These are phyloP conservation scores for Lyophyllum shimeji DNA, from an alignment of 768 basidiomycete species.

Conservation along the genomic window DNA sequence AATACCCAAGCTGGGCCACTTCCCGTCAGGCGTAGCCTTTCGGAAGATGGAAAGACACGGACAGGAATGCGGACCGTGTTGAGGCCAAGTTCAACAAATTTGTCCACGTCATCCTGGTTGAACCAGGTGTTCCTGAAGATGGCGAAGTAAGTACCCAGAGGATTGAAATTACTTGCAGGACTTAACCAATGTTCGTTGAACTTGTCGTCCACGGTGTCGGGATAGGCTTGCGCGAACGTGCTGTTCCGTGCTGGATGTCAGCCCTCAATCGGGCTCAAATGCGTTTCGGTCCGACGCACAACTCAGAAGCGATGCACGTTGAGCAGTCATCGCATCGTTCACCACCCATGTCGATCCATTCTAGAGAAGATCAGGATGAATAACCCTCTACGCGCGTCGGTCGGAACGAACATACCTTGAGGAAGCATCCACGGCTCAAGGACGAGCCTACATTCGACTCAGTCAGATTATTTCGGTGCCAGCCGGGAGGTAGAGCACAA, in stretches of 20 bases:
- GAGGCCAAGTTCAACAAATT: slow-evolving; percentile 54
- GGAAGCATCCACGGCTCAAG: slow-evolving; percentile 86
- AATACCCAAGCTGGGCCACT: slow-evolving; percentile 65
- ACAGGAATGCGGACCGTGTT: slow-evolving; percentile 81
- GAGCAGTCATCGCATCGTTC: slow-evolving; percentile 58
- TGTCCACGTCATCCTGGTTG: slow-evolving; percentile 55
- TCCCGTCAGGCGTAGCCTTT: background rate
- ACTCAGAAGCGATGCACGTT: slow-evolving; percentile 66
- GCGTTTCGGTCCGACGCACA: slow-evolving; percentile 35
- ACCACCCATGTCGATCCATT: slow-evolving; percentile 77
- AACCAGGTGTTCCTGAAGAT: slow-evolving; percentile 67
- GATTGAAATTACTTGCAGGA: background rate
- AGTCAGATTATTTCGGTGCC: background rate
- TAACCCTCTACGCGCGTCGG: background rate
- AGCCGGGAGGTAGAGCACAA: background rate
- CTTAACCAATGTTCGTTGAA: slow-evolving; percentile 66
- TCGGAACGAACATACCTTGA: slow-evolving; percentile 36
- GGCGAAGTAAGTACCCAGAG: background rate
- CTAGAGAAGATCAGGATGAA: slow-evolving; percentile 29
- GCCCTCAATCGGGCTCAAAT: background rate
- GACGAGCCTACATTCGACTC: slow-evolving; percentile 51
- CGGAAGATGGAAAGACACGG: slow-evolving; percentile 19
- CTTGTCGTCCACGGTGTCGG: slow-evolving; percentile 51
- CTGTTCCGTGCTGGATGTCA: slow-evolving; percentile 32
- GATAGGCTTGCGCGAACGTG: slow-evolving; percentile 59